Base-by-base conservation (phyloP, 257 asterid species). In the Jaltomata sinuosa region DNA sequence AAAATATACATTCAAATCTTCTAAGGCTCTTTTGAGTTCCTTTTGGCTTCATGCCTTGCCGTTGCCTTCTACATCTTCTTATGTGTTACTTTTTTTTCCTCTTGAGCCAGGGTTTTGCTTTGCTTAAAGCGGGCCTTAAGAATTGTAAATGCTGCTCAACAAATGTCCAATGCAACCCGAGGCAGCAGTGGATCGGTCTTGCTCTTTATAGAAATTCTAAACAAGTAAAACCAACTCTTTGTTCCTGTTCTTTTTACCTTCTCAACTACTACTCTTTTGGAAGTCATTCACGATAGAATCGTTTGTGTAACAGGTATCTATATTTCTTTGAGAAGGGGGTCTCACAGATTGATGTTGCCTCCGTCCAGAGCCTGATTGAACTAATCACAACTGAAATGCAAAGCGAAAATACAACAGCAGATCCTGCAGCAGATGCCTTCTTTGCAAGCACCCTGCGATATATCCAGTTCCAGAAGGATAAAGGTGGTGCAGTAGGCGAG, bases 71-170 rank as follows among this genome's bases (percentile, higher is more conserved):
- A n/a, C 57, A 25, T 25, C 79, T 40, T 40, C 29, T 49, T 50
- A 77, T 18, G 40, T 74, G 81, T 45, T 74, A 45, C 40, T 76
- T 4, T 27, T n/a, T 40, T 8, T 52, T 52, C 65, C 59, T 81
- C 55, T n/a, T 84, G 49, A 79, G 82, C 74, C 83, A 97, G 99
- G 97, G 99, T 95, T 84, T 87, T 97, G 93, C 97, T 95, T 81
- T 97, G 99, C 91, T 88, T 97, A 84, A 97, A 97, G 92, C 99
- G 99, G 84, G 96, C 99, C 50, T 87, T 95, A 74, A 89, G 99
- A 92, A 95, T 97, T 52, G 99, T 97, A 55, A 97, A 97, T 91
- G 97, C 99, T 76, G 97, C 92, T 80, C 99, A 97, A 83, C 99
- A 95, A 92, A 97, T 97, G 98, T 88, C 98, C 55, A 97, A 72